These are phyloP conservation scores for Dacryopinax spathularia DNA, from an alignment of 768 basidiomycete genomes.

Conservation along the genomic window DNA sequence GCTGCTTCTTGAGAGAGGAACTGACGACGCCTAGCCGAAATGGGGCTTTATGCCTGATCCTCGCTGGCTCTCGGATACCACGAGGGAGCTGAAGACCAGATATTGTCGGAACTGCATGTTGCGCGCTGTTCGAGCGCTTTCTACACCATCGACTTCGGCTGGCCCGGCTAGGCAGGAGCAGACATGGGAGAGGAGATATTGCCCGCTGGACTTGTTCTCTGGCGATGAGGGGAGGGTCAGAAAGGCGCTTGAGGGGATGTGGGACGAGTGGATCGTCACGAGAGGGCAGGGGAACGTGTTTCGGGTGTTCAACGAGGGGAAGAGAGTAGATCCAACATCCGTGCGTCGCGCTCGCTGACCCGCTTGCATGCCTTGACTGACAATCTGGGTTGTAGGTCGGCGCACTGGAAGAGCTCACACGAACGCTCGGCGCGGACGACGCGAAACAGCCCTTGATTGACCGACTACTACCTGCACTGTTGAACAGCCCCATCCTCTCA, in stretches of 20 bases:
- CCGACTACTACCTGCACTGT: conserved; percentile 35
- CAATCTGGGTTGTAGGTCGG: neutral
- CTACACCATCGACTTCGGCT: conserved; percentile 25
- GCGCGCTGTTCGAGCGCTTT: conserved; percentile 28
- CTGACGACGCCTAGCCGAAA: conserved; percentile 53
- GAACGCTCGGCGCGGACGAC: neutral
- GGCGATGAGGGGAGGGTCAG: conserved; percentile 42
- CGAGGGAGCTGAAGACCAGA: conserved; percentile 43
- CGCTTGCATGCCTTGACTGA: neutral
- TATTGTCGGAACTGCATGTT: conserved; percentile 83
- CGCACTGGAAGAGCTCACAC: neutral
- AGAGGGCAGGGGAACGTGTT: conserved; percentile 62
- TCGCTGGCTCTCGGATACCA: conserved; percentile 44
- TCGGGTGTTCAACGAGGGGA: conserved; percentile 59
- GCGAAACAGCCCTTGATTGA: conserved; percentile 33
- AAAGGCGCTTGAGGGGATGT: conserved; percentile 55
- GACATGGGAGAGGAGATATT: conserved; percentile 37
- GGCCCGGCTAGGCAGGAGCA: conserved; percentile 15
- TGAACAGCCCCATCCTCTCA: conserved; percentile 38
- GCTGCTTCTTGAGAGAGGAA: neutral
- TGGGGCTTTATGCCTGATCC: conserved; percentile 81
- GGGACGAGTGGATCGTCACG: conserved; percentile 55
- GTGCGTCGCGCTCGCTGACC: conserved; percentile 27
- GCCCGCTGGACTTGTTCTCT: conserved; percentile 86
- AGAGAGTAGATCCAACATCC: conserved; percentile 40